A percentile compares a stretch with the other conserved stretches of the same genome.
These are phyloP conservation scores for Cytospora leucostoma DNA, from an alignment of 2,329 filamentous ascomycete species.

Conservation along the genomic window DNA sequence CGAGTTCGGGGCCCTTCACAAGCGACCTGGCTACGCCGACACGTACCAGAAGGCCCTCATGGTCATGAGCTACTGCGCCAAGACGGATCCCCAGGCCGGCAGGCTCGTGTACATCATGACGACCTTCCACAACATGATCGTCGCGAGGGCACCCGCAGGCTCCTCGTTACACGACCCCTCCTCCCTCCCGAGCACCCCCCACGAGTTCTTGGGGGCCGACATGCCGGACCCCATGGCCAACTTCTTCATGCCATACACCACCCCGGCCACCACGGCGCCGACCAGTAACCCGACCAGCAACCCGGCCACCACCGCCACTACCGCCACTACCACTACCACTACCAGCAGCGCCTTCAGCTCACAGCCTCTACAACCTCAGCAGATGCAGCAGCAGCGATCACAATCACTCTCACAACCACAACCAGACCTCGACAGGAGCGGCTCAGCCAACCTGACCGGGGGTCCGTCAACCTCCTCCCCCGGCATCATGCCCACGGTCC, in stretches of 20 bases:
- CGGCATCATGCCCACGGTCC: slow-evolving; percentile 13
- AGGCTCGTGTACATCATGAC: slow-evolving; percentile 53
- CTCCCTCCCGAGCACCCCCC: slow-evolving; percentile 23
- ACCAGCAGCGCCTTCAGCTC: slow-evolving; percentile 4
- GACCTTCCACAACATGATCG: slow-evolving; percentile 41
- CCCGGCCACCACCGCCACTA: not conserved
- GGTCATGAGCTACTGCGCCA: slow-evolving; percentile 52
- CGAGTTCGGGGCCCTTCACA: slow-evolving; percentile 54
- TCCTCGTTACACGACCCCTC: slow-evolving; percentile 17
- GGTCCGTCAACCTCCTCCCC: slow-evolving; percentile 17
- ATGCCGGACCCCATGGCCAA: slow-evolving; percentile 26
- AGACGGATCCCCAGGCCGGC: slow-evolving; percentile 50
- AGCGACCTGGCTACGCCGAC: slow-evolving; percentile 44
- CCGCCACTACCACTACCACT: not conserved
- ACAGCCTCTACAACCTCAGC: slow-evolving; percentile 3
- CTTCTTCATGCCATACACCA: slow-evolving; percentile 23
- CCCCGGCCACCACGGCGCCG: not conserved
- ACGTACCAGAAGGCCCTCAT: slow-evolving; percentile 44
- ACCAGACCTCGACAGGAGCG: slow-evolving; percentile 4
- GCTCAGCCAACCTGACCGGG: slow-evolving; percentile 7
- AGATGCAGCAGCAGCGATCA: not conserved
- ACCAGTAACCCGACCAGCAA: slow-evolving; percentile 5
- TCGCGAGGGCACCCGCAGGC: slow-evolving; percentile 7
- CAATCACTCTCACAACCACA: no score
- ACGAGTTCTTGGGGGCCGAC: slow-evolving; percentile 13